Evolutionary conservation across 441 rosid species (phyloP).

Genomic region (Kokia cookei): DNA sequence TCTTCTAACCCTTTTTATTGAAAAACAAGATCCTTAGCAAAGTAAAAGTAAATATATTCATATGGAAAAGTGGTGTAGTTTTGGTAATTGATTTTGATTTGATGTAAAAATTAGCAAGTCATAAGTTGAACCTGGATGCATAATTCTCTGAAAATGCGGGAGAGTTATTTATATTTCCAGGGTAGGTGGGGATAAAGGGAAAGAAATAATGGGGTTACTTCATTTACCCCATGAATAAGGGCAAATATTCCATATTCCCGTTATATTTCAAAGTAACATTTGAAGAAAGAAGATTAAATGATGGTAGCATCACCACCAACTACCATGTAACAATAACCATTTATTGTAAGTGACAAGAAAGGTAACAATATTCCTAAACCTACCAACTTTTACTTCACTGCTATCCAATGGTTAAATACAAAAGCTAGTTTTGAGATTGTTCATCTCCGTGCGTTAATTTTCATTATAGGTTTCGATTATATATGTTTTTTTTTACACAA

Average conservation of each 20-base stretch:
- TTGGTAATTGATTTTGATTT: not conserved
- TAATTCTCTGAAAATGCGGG: not conserved
- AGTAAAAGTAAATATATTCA: too few species aligned
- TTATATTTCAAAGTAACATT: not conserved
- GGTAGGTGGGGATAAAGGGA: not conserved
- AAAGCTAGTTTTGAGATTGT: not conserved
- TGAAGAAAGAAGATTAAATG: slow-evolving; percentile 8
- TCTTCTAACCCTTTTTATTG: too few species aligned
- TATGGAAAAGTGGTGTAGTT: too few species aligned
- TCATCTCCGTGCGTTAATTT: too few species aligned
- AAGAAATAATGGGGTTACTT: not conserved
- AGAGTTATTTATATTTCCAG: not conserved
- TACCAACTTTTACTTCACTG: not conserved
- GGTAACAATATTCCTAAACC: slow-evolving; percentile 1
- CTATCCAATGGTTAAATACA: not conserved
- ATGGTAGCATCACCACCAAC: slow-evolving; percentile 16
- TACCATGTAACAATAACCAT: slow-evolving; percentile 26
- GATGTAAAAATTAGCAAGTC: not conserved
- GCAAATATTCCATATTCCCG: not conserved
- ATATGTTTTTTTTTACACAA: too few species aligned
- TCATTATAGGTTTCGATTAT: too few species aligned
- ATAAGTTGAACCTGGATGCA: not conserved
- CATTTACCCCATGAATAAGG: not conserved
- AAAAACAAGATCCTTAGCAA: too few species aligned
- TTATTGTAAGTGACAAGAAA: slow-evolving; percentile 8